phyloP scores from a whole-genome alignment of 2,329 filamentous ascomycete species.

The Pyrenochaeta sp. region DNA sequence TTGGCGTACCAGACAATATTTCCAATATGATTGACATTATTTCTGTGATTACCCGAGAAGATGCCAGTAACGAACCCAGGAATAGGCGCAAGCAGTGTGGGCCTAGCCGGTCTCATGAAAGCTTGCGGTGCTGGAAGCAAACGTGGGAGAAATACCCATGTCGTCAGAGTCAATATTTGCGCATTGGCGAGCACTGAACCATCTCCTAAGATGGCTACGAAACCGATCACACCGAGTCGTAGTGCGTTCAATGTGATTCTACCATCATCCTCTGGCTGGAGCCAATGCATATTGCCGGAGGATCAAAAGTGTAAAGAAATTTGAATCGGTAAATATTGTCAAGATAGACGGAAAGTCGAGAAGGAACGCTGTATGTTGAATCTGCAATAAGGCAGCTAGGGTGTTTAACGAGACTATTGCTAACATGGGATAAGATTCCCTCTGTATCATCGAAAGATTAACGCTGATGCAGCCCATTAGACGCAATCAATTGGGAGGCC shows the following conservation, averaged over 20 bases:
- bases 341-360: too few species aligned
- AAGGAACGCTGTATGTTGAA: too few species aligned
- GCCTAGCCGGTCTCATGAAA: constrained; percentile 56
- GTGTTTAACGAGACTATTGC: too few species aligned
- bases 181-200: constrained; percentile 60
- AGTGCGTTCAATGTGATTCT: constrained; percentile 45
- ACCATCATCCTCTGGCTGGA: constrained; percentile 35
- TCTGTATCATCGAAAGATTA: too few species aligned
- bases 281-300: constrained; percentile 46
- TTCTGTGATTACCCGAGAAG: constrained; percentile 57
- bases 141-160: constrained; percentile 59
- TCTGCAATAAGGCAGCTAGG: too few species aligned
- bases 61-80: constrained; percentile 56
- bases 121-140: constrained; percentile 62
- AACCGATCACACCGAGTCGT: constrained; percentile 64
- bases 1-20: constrained; percentile 57
- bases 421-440: too few species aligned
- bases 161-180: constrained; percentile 60
- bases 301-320: too few species aligned
- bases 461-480: too few species aligned
- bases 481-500: too few species aligned
- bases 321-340: too few species aligned
- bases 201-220: constrained; percentile 62
- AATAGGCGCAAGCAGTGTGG: constrained; percentile 52
- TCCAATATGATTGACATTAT: constrained; percentile 59